Conservation (phyloP, 139 green algal genomes). For the Chlamydomonas sphaeroides region DNA sequence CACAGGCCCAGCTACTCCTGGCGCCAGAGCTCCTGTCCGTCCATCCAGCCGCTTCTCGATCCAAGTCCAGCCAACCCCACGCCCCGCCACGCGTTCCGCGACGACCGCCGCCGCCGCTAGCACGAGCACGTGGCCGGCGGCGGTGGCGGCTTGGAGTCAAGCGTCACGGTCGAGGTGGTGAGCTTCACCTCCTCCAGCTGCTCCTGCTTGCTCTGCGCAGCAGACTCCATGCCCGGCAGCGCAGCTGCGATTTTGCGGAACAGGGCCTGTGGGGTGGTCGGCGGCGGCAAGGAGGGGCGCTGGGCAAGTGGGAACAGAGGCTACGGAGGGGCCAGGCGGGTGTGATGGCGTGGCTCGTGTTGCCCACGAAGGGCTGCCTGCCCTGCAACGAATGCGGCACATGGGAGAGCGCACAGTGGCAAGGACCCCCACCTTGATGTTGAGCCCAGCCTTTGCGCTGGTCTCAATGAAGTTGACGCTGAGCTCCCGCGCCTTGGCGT, state of each 20-base stretch:
- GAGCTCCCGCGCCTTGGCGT: constrained; percentile 91
- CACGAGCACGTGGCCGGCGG: constrained; percentile 44
- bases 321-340: too few species aligned
- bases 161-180: constrained; percentile 37
- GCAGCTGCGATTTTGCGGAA: constrained; percentile 98
- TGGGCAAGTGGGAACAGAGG: too few species aligned
- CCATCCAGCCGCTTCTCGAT: not conserved
- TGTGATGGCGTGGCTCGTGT: too few species aligned
- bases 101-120: not conserved
- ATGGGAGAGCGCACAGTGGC: too few species aligned
- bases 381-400: too few species aligned
- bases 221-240: constrained; percentile 93
- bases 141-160: constrained; percentile 44
- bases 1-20: too few species aligned
- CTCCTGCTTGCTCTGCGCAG: constrained; percentile 47
- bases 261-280: constrained; percentile 86
- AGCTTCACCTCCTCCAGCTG: constrained; percentile 51
- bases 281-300: too few species aligned
- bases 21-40: too few species aligned
- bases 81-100: too few species aligned
- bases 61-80: not conserved
- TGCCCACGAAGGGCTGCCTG: too few species aligned
- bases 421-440: constrained; percentile 95
- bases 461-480: constrained; percentile 99
- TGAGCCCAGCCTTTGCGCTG: constrained; percentile 98